Evolutionary conservation across 352 stramenopile genomes (phyloP), one percentile per base, ranked within the genome.

Genomic region (Globisporangium middletonii): DNA sequence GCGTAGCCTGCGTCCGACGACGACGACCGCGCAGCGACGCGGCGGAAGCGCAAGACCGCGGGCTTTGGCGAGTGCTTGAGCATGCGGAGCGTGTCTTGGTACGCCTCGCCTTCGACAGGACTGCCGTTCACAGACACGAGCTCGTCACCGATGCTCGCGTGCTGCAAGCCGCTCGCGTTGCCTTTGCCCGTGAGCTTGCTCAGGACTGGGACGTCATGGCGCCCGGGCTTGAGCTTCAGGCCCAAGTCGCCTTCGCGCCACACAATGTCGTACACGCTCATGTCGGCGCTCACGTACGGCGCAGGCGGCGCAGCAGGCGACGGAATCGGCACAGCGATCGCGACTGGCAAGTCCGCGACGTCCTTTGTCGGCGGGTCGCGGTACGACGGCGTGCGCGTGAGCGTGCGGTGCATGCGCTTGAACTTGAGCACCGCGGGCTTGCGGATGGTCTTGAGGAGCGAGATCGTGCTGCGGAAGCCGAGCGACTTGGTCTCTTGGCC

Each of bases 341-440:
- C 43, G 43, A 47, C 45, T 50, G 45, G 19, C 4, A 23, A 47
- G 19, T 16, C 50, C 16, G 28, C 50, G 19, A n/a, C 33, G 37
- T 12, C 57, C 64, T 47, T 49, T 57, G 58, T 50, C 1, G 69
- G 62, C 9, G 67, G 51, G 9, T 83, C 78, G 18, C 73, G 63
- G 7, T 68, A 79, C 12, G 72, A 86, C 1, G 50, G 72, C 30
- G 72, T 86, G n/a, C 75, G 67, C 35, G 84, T 89, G 18, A 91
- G 65, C 18, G 82, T 79, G 16, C 84, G 77, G 8, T 80, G 73
- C 84, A 94, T 94, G 35, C 82, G 74, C 62, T 95, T 95, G 53
- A 95, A 95, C 65, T 93, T 93, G 60, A 94, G 79, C 64, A 94
- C 80, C 4, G 83, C 83, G 9, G 85, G 85, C 55, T 94, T 94